Evolutionary conservation across 805 yeast species (phyloP), one percentile per base, ranked within the genome.

Genomic region (Saturnispora dispora): DNA sequence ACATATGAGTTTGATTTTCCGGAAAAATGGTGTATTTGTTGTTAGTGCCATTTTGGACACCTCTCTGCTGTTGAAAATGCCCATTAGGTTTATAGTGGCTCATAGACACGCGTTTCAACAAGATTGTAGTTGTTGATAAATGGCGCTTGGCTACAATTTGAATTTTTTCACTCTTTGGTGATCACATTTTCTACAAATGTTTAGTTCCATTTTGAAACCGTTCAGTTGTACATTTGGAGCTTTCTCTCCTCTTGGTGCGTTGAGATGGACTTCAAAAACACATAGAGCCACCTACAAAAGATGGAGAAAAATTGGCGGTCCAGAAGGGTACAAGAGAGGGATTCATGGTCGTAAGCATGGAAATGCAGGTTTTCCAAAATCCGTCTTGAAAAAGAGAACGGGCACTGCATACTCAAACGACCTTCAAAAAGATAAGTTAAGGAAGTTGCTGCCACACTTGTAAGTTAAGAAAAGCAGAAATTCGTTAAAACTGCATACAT

Each of bases 271-370:
- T 6, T 80, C 82, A 76, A 85, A 88, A 66, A 82, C 96, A 3
- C 93, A 88, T 64, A 82, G 88, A 63, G 88, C 95, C 25, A 83
- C 95, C 5, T 89, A 89, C 46, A 88, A 85, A 64, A 78, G 97
- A 69, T 87, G 93, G 82, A 78, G 84, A 64, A 82, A 81, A 60
- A 37, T 37, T 13, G 52, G 52, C 3, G 83, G 85, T 4, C 88
- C 85, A 2, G 77, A 79, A n/a, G 83, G 73, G 20, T 76, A 74
- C 68, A 77, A 81, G 59, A 72, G 88, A 63, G 90, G 76, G 55
- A 79, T 81, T 59, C 85, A 95, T 20, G 95, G 96, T 10, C 79
- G 96, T 71, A 85, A 86, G 58, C 97, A 90, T 65, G 96, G 97
- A 47, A 90, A 90, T 62, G 87, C 89, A 1, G 90, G 96, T 22